These are phyloP conservation scores for Aspergillus taichungensis DNA, from an alignment of 495 filamentous ascomycete species.

Conservation along the genomic window DNA sequence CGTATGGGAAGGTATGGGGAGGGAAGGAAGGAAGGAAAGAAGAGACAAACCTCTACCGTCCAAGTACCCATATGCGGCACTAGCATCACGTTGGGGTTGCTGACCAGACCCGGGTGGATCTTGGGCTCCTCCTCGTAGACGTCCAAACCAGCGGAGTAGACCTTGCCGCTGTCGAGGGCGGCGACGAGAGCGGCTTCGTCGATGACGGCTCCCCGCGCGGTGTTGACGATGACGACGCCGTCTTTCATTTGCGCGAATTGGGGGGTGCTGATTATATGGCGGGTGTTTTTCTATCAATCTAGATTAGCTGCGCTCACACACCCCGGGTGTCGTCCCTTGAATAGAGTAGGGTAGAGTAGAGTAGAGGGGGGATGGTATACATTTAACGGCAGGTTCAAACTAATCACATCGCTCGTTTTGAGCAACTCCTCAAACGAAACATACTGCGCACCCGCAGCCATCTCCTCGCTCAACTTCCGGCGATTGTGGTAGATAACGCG, in stretches of 20 bases:
- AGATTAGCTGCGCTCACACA: background rate
- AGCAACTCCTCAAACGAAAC: slow-evolving; percentile 63
- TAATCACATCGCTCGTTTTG: slow-evolving; percentile 59
- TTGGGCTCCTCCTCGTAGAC: slow-evolving; percentile 64
- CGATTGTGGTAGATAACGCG: slow-evolving; percentile 62
- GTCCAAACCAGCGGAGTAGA: slow-evolving; percentile 54
- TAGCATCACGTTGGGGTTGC: slow-evolving; percentile 51
- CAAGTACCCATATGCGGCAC: slow-evolving; percentile 65
- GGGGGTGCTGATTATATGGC: slow-evolving; percentile 52
- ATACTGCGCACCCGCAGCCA: slow-evolving; percentile 53
- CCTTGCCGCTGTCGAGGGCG: slow-evolving; percentile 52
- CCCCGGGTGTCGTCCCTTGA: too few relatives aligned
- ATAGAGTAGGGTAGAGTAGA: too few relatives aligned
- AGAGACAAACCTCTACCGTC: slow-evolving; percentile 48
- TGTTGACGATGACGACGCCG: slow-evolving; percentile 64
- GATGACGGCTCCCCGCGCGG: slow-evolving; percentile 59
- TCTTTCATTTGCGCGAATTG: slow-evolving; percentile 64
- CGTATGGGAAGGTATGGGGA: background rate
- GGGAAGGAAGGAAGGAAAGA: too few relatives aligned
- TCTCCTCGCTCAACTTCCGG: slow-evolving; percentile 41
- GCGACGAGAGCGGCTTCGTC: slow-evolving; percentile 62
- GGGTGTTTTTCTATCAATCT: slow-evolving; percentile 45
- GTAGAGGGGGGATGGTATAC: slow-evolving; percentile 32
- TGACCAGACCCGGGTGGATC: slow-evolving; percentile 51
- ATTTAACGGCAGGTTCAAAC: slow-evolving; percentile 69